Conservation (phyloP, 2,329 filamentous ascomycete genomes). For the Conoideocrella luteorostrata region DNA sequence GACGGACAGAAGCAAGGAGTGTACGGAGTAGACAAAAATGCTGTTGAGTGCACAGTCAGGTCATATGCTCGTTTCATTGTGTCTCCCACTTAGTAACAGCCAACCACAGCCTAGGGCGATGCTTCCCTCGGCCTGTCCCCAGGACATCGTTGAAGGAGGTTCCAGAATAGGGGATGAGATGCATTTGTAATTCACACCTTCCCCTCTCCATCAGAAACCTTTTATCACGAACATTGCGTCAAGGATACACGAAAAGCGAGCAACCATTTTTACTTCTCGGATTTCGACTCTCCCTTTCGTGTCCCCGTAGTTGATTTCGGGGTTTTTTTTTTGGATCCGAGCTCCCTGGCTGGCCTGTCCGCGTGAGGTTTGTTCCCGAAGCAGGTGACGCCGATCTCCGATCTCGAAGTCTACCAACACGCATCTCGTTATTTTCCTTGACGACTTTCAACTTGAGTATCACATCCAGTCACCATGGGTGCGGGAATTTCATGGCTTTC, state of each 20-base stretch:
- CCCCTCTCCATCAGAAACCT: background rate
- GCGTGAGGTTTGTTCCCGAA: constrained; percentile 3
- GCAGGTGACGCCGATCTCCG: constrained; percentile 5
- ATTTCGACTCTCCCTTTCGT: background rate
- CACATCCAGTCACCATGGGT: constrained; percentile 45
- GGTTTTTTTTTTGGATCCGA: no score
- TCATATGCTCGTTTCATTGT: no score
- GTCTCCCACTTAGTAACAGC: no score
- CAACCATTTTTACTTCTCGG: background rate
- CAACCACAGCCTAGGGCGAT: no score
- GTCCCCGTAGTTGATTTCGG: no score
- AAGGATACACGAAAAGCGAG: background rate
- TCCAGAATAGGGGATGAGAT: constrained; percentile 13
- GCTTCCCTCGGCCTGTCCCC: no score
- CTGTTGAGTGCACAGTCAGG: no score
- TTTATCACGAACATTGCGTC: background rate
- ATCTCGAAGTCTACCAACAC: background rate
- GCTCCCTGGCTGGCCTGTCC: constrained; percentile 5
- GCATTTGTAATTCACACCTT: constrained; percentile 8
- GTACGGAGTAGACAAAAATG: no score
- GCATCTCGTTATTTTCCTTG: background rate
- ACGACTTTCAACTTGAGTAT: background rate
- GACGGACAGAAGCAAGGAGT: no score
- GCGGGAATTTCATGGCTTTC: constrained; percentile 64
- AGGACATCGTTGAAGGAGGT: constrained; percentile 2